Evolutionary conservation across 306 rosid genomes (phyloP).

Genomic region (Trifolium pratense): DNA sequence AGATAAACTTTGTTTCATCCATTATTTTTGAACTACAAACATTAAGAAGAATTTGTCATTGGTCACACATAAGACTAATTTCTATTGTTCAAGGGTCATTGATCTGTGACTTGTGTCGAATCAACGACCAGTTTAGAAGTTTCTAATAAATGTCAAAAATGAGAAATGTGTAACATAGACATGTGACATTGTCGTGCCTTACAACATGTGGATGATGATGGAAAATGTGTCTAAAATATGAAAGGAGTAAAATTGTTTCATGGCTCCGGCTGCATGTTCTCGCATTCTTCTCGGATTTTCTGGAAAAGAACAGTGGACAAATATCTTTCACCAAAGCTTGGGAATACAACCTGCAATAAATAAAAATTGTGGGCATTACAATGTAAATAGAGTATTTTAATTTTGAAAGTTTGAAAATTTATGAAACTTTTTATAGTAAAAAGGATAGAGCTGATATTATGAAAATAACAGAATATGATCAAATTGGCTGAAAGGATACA

Average conservation of each 20-base stretch:
- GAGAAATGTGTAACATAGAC: conserved; percentile 23
- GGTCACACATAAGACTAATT: conserved; percentile 18
- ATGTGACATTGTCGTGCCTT: conserved; percentile 30
- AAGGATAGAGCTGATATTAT: not conserved
- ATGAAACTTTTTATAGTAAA: not conserved
- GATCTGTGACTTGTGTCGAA: conserved; percentile 14
- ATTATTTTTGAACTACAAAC: conserved; percentile 25
- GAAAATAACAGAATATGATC: conserved; percentile 27
- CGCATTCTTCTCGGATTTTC: conserved; percentile 91
- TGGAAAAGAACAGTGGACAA: conserved; percentile 82
- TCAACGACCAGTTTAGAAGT: conserved; percentile 17
- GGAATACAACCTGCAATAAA: conserved; percentile 78
- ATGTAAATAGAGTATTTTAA: not conserved
- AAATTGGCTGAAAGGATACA: conserved; percentile 24
- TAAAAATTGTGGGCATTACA: conserved; percentile 3
- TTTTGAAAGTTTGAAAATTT: conserved; percentile 1
- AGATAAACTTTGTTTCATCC: conserved; percentile 17
- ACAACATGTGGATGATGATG: conserved; percentile 17
- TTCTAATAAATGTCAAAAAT: conserved; percentile 41
- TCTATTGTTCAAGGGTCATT: conserved; percentile 28
- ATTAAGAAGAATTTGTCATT: not conserved
- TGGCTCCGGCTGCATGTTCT: conserved; percentile 89
- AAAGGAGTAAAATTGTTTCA: conserved; percentile 46
- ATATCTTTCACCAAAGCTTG: conserved; percentile 92
- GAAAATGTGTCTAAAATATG: conserved; percentile 28